phyloP scores from a whole-genome alignment of 192 early-diverging fungal species.

The Linnemannia schmuckeri region DNA sequence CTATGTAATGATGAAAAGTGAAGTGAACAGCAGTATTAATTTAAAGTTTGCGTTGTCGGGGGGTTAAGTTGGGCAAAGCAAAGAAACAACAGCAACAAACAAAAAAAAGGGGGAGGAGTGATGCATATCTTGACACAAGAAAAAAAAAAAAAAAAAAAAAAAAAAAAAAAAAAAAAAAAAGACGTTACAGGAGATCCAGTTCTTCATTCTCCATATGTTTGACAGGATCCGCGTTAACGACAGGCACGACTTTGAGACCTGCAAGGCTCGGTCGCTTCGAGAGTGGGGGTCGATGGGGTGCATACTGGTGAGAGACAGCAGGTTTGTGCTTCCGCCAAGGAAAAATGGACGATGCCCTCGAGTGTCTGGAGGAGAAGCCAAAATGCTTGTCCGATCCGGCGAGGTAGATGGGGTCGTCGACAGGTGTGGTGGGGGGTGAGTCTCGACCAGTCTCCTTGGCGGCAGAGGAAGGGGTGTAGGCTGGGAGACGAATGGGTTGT shows the following conservation, averaged over 20 bases:
- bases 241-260: slow-evolving; percentile 46
- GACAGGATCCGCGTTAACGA: slow-evolving; percentile 27
- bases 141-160: slow-evolving; percentile 12
- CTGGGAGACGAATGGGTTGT: slow-evolving; percentile 41
- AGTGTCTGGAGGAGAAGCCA: slow-evolving; percentile 48
- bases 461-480: slow-evolving; percentile 46
- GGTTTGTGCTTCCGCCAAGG: slow-evolving; percentile 56
- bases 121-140: too few species aligned
- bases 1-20: not conserved
- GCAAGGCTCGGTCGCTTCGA: slow-evolving; percentile 51
- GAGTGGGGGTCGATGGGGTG: slow-evolving; percentile 50
- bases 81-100: not conserved
- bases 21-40: not conserved
- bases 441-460: slow-evolving; percentile 20
- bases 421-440: slow-evolving; percentile 35
- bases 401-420: slow-evolving; percentile 45
- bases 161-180: not conserved
- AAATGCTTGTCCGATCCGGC: slow-evolving; percentile 45
- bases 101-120: too few species aligned
- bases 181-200: slow-evolving; percentile 38
- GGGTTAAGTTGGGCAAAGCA: not conserved
- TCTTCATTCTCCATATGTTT: slow-evolving; percentile 28
- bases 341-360: slow-evolving; percentile 44
- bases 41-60: not conserved
- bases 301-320: slow-evolving; percentile 50